Evolutionary conservation across 169 alveolate genomes (phyloP).

Genomic region (Toxoplasma gondii): DNA sequence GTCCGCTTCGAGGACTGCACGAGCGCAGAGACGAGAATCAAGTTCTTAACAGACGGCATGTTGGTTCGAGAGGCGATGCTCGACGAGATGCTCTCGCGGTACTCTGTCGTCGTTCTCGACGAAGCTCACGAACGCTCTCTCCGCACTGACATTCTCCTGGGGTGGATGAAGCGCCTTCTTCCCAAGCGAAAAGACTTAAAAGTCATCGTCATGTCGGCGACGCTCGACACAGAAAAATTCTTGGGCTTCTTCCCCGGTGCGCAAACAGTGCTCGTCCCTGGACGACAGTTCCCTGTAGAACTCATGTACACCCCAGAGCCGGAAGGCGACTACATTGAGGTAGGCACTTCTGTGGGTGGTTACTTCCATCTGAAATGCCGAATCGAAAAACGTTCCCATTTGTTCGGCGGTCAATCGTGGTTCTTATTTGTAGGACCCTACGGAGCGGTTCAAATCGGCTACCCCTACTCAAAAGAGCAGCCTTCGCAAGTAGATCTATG

Average conservation of each 20-base stretch:
- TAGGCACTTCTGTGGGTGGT: background rate
- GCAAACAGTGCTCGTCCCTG: conserved; percentile 85
- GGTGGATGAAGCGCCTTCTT: conserved; percentile 90
- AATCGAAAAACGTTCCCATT: no score
- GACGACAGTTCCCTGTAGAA: conserved; percentile 93
- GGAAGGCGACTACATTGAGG: conserved; percentile 96
- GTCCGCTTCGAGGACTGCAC: conserved; percentile 95
- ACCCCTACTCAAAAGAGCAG: no score
- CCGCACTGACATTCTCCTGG: conserved; percentile 97
- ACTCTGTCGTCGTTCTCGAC: conserved; percentile 96
- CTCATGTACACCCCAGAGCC: conserved; percentile 93
- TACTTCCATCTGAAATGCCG: no score
- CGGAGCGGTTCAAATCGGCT: no score
- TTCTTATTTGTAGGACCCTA: no score
- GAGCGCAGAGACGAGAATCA: conserved; percentile 92
- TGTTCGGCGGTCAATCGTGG: no score
- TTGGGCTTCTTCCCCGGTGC: conserved; percentile 90
- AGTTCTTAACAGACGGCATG: conserved; percentile 99
- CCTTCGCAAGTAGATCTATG: no score
- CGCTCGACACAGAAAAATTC: conserved; percentile 96
- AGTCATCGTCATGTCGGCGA: conserved; percentile 98
- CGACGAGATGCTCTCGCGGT: conserved; percentile 90
- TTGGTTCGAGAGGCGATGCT: conserved; percentile 95
- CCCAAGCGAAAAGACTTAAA: conserved; percentile 87
- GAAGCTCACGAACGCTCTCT: conserved; percentile 99